These are phyloP conservation scores for Epichloe scottii DNA, from an alignment of 2,329 filamentous ascomycete genomes.

Conservation along the genomic window DNA sequence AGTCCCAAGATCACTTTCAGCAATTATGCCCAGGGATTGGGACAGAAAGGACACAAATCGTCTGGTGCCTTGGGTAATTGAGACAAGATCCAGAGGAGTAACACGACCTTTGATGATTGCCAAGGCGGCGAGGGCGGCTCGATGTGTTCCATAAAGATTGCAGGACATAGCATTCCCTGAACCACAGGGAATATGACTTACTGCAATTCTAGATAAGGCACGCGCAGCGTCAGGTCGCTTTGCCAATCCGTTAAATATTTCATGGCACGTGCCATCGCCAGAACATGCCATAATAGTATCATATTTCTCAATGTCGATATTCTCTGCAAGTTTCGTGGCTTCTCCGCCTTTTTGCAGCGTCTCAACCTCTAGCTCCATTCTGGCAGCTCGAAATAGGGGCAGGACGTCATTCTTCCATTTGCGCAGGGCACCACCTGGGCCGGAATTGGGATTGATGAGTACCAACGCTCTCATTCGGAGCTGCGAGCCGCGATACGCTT, in stretches of 20 bases:
- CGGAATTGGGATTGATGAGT: conserved; percentile 82
- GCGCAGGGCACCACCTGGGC: conserved; percentile 62
- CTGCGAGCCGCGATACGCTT: conserved; percentile 58
- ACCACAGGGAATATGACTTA: conserved; percentile 82
- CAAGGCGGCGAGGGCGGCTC: conserved; percentile 63
- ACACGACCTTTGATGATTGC: conserved; percentile 76
- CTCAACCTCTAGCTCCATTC: conserved; percentile 63
- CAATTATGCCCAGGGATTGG: conserved; percentile 79
- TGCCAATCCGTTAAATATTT: conserved; percentile 87
- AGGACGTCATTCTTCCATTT: conserved; percentile 64
- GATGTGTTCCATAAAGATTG: conserved; percentile 75
- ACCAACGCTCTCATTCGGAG: conserved; percentile 71
- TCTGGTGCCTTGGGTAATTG: conserved; percentile 67
- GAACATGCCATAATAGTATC: conserved; percentile 85
- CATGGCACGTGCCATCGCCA: conserved; percentile 81
- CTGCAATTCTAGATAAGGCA: conserved; percentile 65
- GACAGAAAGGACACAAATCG: conserved; percentile 80
- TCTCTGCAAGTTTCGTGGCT: conserved; percentile 62
- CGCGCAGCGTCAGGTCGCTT: conserved; percentile 60
- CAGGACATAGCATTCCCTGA: conserved; percentile 89
- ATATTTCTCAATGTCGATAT: conserved; percentile 64
- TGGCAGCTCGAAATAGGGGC: conserved; percentile 72
- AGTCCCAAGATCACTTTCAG: conserved; percentile 80
- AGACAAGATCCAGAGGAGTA: conserved; percentile 76
- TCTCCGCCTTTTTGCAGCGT: conserved; percentile 62